Percentiles rank a stretch among this genome's conserved stretches.
Conservation (phyloP, 495 filamentous ascomycete species). For the Talaromyces liani region DNA sequence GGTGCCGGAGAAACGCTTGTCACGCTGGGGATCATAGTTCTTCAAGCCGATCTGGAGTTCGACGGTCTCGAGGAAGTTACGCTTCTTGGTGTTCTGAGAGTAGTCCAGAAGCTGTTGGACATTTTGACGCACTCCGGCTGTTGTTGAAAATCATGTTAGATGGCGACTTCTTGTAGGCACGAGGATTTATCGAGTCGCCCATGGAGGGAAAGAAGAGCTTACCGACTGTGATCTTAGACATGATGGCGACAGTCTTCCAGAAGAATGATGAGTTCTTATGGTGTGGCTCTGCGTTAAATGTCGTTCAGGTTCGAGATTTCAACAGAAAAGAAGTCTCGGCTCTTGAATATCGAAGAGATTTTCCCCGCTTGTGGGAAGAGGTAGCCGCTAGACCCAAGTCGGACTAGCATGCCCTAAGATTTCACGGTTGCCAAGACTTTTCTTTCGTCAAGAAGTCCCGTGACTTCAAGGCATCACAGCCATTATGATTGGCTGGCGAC, state of each 20-base stretch:
- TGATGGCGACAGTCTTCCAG: constrained; percentile 57
- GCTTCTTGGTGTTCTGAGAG: constrained; percentile 96
- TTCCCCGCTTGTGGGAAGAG: constrained; percentile 40
- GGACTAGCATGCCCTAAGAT: constrained; percentile 33
- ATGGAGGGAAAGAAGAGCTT: constrained; percentile 17
- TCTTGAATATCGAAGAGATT: constrained; percentile 6
- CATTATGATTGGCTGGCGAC: not conserved
- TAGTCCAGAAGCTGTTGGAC: constrained; percentile 86
- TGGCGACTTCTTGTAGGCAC: not conserved
- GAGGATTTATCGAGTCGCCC: not conserved
- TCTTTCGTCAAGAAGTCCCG: not conserved
- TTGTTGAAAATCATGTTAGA: constrained; percentile 14
- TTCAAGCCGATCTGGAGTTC: constrained; percentile 97
- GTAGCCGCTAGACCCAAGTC: constrained; percentile 20
- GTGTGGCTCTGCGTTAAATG: constrained; percentile 58
- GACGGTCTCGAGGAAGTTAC: constrained; percentile 95
- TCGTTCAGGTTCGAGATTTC: constrained; percentile 14
- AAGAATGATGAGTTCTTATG: constrained; percentile 53
- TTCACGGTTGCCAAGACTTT: not conserved
- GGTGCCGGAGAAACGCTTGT: constrained; percentile 99
- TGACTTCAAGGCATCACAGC: not conserved
- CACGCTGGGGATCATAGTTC: constrained; percentile 99
- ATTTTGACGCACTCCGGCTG: constrained; percentile 94
- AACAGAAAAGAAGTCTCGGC: not conserved
- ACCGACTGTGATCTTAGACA: constrained; percentile 89